Evolutionary conservation across 768 basidiomycete species (phyloP).

Genomic region (Strobilomyces confusus): DNA sequence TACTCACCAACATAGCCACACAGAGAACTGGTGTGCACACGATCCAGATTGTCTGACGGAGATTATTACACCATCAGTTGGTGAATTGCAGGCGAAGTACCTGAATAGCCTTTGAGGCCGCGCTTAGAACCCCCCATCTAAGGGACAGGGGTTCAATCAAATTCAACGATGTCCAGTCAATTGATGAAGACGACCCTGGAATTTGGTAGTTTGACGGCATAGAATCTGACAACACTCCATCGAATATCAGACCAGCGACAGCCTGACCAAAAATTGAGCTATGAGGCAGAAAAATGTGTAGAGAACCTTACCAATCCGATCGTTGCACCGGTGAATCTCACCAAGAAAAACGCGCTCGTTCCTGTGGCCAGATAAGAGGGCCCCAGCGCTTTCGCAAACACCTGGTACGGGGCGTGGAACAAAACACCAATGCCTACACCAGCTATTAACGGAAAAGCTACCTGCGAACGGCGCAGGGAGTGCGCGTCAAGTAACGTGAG

Average conservation of each 20-base stretch:
- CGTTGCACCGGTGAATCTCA: constrained; percentile 83
- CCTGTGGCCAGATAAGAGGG: constrained; percentile 69
- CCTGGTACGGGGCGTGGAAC: constrained; percentile 82
- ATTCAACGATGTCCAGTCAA: constrained; percentile 52
- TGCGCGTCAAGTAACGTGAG: constrained; percentile 58
- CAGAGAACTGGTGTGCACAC: constrained; percentile 69
- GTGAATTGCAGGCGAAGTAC: constrained; percentile 33
- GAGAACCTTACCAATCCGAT: constrained; percentile 61
- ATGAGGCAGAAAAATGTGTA: not conserved
- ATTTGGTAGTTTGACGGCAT: constrained; percentile 48
- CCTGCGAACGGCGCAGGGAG: constrained; percentile 43
- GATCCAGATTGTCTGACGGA: constrained; percentile 62
- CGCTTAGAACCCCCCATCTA: constrained; percentile 44
- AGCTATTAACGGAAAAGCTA: constrained; percentile 61
- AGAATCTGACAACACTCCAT: constrained; percentile 44
- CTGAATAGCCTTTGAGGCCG: constrained; percentile 60
- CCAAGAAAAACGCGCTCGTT: constrained; percentile 84
- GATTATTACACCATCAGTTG: constrained; percentile 10
- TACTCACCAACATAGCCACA: constrained; percentile 56
- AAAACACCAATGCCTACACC: constrained; percentile 80
- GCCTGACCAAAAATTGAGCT: constrained; percentile 44
- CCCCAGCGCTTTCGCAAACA: constrained; percentile 64
- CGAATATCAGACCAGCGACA: constrained; percentile 71
- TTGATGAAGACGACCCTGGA: constrained; percentile 40
- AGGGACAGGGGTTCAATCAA: constrained; percentile 44